Conservation (phyloP, 345 rosid species). For the Ceriops tagal region DNA sequence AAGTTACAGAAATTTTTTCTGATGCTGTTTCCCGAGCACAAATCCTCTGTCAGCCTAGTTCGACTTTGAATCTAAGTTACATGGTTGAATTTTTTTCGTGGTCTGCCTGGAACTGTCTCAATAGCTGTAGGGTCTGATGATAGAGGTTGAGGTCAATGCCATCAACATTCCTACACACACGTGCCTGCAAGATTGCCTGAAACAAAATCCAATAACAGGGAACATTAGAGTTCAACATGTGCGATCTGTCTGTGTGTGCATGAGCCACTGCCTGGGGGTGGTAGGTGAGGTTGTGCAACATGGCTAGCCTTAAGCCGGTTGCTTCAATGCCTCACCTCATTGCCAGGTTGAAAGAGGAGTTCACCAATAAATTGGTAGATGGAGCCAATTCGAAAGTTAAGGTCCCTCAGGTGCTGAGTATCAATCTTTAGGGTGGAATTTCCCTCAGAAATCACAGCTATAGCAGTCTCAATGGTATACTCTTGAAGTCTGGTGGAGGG, state of each 20-base stretch:
- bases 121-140: constrained; percentile 52
- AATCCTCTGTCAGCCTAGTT: background rate
- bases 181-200: constrained; percentile 69
- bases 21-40: too few relatives aligned
- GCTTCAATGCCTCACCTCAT: constrained; percentile 40
- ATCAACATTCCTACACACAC: constrained; percentile 76
- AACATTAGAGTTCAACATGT: background rate
- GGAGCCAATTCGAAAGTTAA: constrained; percentile 62
- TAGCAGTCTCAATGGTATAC: constrained; percentile 51
- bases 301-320: background rate
- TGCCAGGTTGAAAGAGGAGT: constrained; percentile 49
- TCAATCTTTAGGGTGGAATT: constrained; percentile 46
- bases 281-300: background rate
- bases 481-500: constrained; percentile 44
- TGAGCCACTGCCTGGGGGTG: too few relatives aligned
- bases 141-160: constrained; percentile 78
- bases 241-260: too few relatives aligned
- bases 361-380: constrained; percentile 79
- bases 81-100: constrained; percentile 16
- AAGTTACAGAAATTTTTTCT: too few relatives aligned
- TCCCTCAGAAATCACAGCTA: constrained; percentile 56
- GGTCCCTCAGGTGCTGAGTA: constrained; percentile 66
- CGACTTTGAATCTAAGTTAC: constrained; percentile 1
- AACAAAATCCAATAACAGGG: background rate
- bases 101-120: constrained; percentile 56